Base-by-base conservation (phyloP, 1,139 yeast genomes). In the Taphrina confusa region DNA sequence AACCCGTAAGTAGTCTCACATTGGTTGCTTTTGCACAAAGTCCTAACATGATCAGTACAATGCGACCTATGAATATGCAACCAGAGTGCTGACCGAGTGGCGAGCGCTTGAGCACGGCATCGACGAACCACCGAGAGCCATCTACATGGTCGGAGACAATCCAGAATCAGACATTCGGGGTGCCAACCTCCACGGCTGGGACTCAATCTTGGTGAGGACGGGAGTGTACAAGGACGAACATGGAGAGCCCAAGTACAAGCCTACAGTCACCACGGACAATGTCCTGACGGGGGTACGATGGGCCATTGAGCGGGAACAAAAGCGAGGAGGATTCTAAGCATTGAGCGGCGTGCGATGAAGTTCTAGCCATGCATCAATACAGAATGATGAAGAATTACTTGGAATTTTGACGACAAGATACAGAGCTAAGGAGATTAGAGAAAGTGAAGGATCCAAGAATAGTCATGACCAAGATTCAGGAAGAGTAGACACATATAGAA, bases 101-200 rank as follows among this genome's bases (percentile, higher is more conserved):
- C 81, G 95, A 74, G 81, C 84, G 68, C 87, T 86, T 65, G 85
- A 85, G 31, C 78, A 85, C 69, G 88, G 85, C 18, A 65, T 67
- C 31, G 63, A 84, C 65, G 76, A 86, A 65, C 94, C 94, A 11
- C 90, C 91, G 11, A 84, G 89, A 4, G 85, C 92, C 0, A 94
- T 87, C 18, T 87, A 87, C 72, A 87, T 87, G 75, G 94, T 87
- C 52, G 95, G 95, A 66, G 95, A 87, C 71, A 87, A 95, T n/a
- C 95, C 95, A 14, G 95, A 87, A 72, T 84, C 91, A 3, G 95
- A 87, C 73, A 87, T 87, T 65, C 78, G 94, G 70, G 87, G 87
- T 74, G 95, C 95, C 59, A 87, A 87, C 74, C 82, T 90, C 22
- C 92, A 86, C 72, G 95, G 87, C 70, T 87, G 95, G 95, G 83